Evolutionary conservation across 305 asterid species (phyloP).

Genomic region (Rubia balearica): DNA sequence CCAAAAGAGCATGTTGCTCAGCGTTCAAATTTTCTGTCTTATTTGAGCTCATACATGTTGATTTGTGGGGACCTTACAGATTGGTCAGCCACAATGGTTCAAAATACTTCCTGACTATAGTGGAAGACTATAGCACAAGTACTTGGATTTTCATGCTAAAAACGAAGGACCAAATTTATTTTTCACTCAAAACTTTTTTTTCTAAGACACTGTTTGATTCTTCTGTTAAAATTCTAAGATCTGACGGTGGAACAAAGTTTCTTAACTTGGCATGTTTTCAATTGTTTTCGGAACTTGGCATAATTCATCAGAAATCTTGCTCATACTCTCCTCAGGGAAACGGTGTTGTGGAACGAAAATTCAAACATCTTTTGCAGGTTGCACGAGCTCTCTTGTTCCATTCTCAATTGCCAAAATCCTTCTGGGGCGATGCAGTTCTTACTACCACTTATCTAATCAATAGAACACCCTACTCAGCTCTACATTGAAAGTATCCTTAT

Average conservation of each 20-base stretch:
- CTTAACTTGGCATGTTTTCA: background rate
- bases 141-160: too few relatives aligned
- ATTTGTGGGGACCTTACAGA: too few relatives aligned
- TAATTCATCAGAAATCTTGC: background rate
- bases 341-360: background rate
- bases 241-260: background rate
- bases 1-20: too few relatives aligned
- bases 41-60: too few relatives aligned
- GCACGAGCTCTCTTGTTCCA: background rate
- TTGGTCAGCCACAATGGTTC: too few relatives aligned
- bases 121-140: too few relatives aligned
- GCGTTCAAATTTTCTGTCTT: too few relatives aligned
- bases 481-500: background rate
- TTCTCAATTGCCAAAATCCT: background rate
- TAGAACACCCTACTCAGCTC: background rate
- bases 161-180: too few relatives aligned
- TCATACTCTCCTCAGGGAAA: background rate
- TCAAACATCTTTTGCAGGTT: background rate
- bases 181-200: background rate
- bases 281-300: background rate
- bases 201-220: background rate
- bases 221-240: background rate
- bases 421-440: background rate
- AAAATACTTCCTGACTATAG: too few relatives aligned
- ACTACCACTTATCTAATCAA: background rate